A percentile compares a stretch with the other conserved stretches of the same genome.
phyloP scores from a whole-genome alignment of 1,284 basidiomycete species.

The Xerocomus cyaneibrunnescens region DNA sequence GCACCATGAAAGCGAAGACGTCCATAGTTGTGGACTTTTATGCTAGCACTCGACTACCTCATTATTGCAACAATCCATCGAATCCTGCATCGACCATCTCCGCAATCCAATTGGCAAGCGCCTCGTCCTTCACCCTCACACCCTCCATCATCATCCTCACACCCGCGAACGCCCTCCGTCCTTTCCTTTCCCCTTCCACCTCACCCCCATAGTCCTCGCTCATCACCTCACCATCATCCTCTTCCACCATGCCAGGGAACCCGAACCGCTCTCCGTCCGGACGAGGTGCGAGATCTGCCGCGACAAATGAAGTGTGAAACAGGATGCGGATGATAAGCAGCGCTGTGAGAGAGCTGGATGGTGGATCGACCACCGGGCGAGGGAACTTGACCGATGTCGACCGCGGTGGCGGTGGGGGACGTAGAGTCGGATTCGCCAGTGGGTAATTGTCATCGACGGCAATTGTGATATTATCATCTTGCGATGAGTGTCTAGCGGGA shows the following conservation, averaged over 20 bases:
- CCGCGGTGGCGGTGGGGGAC: slow-evolving; percentile 62
- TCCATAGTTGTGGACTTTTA: slow-evolving; percentile 1
- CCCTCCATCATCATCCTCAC: slow-evolving; percentile 61
- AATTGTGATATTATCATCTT: slow-evolving; percentile 67
- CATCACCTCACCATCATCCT: slow-evolving; percentile 51
- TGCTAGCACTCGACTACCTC: background rate
- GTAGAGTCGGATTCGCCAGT: slow-evolving; percentile 55
- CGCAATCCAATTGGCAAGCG: slow-evolving; percentile 70
- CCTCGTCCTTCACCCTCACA: slow-evolving; percentile 67
- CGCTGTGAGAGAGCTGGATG: slow-evolving; percentile 70
- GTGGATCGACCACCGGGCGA: slow-evolving; percentile 59
- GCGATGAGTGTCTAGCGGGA: slow-evolving; percentile 55
- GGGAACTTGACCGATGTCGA: slow-evolving; percentile 56
- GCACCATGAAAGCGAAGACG: background rate
- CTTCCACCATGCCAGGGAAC: slow-evolving; percentile 73
- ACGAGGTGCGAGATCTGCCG: slow-evolving; percentile 65
- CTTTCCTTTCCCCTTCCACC: slow-evolving; percentile 62
- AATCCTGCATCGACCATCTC: slow-evolving; percentile 72
- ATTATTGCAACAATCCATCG: slow-evolving; percentile 30
- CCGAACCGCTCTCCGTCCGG: slow-evolving; percentile 79
- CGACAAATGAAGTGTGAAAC: slow-evolving; percentile 72
- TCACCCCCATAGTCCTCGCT: slow-evolving; percentile 41
- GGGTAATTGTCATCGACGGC: slow-evolving; percentile 57
- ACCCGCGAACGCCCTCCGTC: slow-evolving; percentile 65
- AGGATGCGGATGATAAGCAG: slow-evolving; percentile 73